Conservation (phyloP, 1,284 basidiomycete genomes). For the Ganoderma lucidum region DNA sequence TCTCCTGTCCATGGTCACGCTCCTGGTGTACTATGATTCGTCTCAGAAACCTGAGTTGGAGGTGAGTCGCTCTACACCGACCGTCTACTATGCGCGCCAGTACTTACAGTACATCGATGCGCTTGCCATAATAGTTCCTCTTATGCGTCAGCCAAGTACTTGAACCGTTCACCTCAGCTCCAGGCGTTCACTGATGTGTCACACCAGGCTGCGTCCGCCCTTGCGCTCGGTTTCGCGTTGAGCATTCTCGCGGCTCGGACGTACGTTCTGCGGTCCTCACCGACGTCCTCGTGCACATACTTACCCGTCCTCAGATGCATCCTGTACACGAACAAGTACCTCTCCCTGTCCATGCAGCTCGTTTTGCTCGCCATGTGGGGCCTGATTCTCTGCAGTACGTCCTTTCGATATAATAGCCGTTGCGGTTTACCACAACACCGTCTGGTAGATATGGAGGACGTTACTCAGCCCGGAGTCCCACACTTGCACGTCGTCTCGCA, state of each 20-base stretch:
- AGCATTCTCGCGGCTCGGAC: constrained; percentile 10
- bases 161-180: not conserved
- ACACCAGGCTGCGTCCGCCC: not conserved
- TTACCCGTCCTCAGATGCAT: not conserved
- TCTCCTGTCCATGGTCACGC: constrained; percentile 16
- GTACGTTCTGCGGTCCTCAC: not conserved
- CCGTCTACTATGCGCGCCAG: not conserved
- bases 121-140: constrained; percentile 13
- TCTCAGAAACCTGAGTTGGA: not conserved
- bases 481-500: not conserved
- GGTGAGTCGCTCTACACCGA: constrained; percentile 9
- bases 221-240: constrained; percentile 13
- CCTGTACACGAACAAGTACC: constrained; percentile 7
- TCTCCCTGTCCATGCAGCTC: not conserved
- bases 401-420: not conserved
- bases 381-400: not conserved
- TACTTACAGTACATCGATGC: not conserved
- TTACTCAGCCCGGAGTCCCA: not conserved
- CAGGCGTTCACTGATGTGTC: not conserved
- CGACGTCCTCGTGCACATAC: not conserved
- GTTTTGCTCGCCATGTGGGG: not conserved
- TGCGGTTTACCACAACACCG: not conserved
- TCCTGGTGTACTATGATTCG: constrained; percentile 20
- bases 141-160: constrained; percentile 12
- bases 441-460: not conserved